These are phyloP conservation scores for Phalaenopsis aphrodite DNA, from an alignment of 106 monocot genomes.

Conservation along the genomic window DNA sequence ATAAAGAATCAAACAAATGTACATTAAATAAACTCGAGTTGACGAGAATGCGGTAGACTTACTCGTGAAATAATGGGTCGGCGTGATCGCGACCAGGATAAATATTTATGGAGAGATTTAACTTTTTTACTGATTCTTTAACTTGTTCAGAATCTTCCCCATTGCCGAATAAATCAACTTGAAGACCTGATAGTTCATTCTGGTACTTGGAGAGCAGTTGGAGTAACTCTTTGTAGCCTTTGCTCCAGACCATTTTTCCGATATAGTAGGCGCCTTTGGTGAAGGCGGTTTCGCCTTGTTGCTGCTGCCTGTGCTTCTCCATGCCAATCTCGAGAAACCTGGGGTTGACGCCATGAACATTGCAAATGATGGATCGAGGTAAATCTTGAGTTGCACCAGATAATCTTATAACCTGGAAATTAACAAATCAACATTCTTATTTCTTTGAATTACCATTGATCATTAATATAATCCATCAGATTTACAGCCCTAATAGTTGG, in stretches of 20 bases:
- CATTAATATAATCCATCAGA: not conserved
- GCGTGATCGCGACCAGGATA: conserved; percentile 83
- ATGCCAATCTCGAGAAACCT: conserved; percentile 79
- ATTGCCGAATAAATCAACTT: conserved; percentile 75
- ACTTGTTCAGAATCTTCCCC: conserved; percentile 78
- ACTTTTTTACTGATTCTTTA: conserved; percentile 29
- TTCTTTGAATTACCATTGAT: not conserved
- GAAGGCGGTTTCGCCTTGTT: conserved; percentile 37
- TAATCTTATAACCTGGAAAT: conserved; percentile 70
- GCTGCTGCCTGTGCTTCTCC: conserved; percentile 32
- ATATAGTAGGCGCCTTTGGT: conserved; percentile 74
- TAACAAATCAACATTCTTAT: not conserved
- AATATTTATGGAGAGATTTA: conserved; percentile 40
- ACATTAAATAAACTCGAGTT: not conserved
- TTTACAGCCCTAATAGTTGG: not conserved
- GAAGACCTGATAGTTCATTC: conserved; percentile 40
- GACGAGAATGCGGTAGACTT: conserved; percentile 9
- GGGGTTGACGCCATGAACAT: conserved; percentile 97
- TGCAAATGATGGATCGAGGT: conserved; percentile 80
- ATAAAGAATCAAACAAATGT: not conserved
- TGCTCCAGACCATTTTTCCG: conserved; percentile 90
- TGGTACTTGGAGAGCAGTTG: conserved; percentile 49
- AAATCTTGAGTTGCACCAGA: conserved; percentile 94
- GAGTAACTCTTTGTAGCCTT: conserved; percentile 84
- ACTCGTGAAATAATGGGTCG: conserved; percentile 78